Evolutionary conservation across 2,329 filamentous ascomycete genomes (phyloP), one percentile per base, ranked within the genome.

Genomic region (Penicillium sp.): DNA sequence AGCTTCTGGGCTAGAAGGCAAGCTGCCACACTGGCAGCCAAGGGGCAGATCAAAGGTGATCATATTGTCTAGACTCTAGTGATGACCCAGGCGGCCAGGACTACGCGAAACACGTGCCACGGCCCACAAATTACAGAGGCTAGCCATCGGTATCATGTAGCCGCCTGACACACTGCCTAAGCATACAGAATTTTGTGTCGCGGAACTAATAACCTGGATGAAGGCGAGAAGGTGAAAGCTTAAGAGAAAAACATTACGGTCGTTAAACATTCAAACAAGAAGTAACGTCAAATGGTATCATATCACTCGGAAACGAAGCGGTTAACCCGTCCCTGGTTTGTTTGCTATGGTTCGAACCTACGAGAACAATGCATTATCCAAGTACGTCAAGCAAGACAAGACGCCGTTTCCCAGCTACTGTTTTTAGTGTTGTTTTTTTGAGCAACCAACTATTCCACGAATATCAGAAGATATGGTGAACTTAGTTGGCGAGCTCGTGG

Each of bases 401-500:
- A 69, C 59, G 60, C 56, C 62, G 61, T 66, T 62, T 63, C 59
- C 58, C 59, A 60, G 54, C 53, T 56, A 61, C 57, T 59, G 62
- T 63, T 57, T 65, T 65, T 57, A 58, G 59, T 57, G 54, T 55
- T n/a, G n/a, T 62, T 56, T 56, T 55, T 59, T 60, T 61, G 52
- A 43, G 49, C 46, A 25, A 33, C 50, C 56, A 44, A 31, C 55
- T 56, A 56, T 41, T 51, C 49, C 41, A 52, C 57, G 54, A 54
- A 59, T 53, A 53, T 55, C 57, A 40, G 13, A 53, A 54, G 53
- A 63, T 51, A 60, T 30, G 19, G 27, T 30, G 42, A 39, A 45
- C 64, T 70, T 78, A 78, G 64, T 76, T 69, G 66, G 80, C 77
- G 64, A 80, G 64, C 65, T 77, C 75, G 64, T 79, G 73, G 64